phyloP scores from a whole-genome alignment of 1,284 basidiomycete genomes.

The Ustilago sp. region DNA sequence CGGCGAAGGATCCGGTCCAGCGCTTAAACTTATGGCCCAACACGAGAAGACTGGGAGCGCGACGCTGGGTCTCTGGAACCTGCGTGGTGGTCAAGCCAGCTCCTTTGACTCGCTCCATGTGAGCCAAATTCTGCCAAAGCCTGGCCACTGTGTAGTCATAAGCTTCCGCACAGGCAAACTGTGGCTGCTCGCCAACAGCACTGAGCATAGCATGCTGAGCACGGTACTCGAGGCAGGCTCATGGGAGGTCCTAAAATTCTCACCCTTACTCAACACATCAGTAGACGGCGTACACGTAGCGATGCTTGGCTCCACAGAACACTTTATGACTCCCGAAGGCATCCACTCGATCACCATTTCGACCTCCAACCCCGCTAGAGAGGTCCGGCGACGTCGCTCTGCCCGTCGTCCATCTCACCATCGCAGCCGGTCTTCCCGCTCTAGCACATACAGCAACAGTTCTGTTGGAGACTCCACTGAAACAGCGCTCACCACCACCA shows the following conservation, averaged over 20 bases:
- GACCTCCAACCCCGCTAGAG: conserved; percentile 7
- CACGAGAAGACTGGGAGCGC: conserved; percentile 21
- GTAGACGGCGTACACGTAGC: conserved; percentile 20
- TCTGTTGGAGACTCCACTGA: not conserved
- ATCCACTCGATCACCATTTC: conserved; percentile 14
- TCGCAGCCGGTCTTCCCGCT: conserved; percentile 23
- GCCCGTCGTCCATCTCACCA: conserved; percentile 20
- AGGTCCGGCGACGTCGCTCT: conserved; percentile 12
- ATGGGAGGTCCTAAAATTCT: conserved; percentile 30
- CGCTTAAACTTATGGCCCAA: conserved; percentile 28
- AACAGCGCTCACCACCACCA: conserved; percentile 1
- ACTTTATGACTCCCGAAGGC: conserved; percentile 31
- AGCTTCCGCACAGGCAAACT: conserved; percentile 25
- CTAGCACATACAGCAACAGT: conserved; percentile 4
- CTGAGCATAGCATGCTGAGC: not conserved
- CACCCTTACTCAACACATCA: conserved; percentile 19
- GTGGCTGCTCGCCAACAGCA: conserved; percentile 7
- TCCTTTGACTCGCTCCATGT: conserved; percentile 22
- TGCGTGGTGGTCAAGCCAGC: conserved; percentile 14
- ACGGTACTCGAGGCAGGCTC: conserved; percentile 14
- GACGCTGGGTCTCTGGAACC: conserved; percentile 37
- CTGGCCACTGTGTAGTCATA: conserved; percentile 12
- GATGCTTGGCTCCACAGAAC: conserved; percentile 21
- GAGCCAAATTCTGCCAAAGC: conserved; percentile 8
- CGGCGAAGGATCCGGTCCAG: conserved; percentile 18